phyloP scores from a whole-genome alignment of 2,329 filamentous ascomycete genomes.

The Xylariaceae sp. region DNA sequence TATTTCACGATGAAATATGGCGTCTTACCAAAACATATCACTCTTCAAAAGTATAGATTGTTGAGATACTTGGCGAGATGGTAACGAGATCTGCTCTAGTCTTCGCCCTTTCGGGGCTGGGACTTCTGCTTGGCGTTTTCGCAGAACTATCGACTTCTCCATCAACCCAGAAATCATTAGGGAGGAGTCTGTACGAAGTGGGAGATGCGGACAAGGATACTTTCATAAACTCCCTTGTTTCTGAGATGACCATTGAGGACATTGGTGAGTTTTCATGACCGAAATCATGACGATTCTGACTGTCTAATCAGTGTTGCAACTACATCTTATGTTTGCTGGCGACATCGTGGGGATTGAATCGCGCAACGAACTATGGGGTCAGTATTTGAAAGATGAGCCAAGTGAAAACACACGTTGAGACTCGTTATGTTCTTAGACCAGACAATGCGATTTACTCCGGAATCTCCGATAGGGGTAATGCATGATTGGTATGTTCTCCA shows the following conservation, averaged over 20 bases:
- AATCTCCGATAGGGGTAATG: constrained; percentile 35
- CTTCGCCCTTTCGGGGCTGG: background rate
- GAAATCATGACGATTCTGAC: background rate
- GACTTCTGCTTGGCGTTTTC: background rate
- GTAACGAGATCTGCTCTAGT: background rate
- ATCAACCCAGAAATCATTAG: background rate
- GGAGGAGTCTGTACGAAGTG: background rate
- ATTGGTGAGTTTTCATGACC: constrained; percentile 16
- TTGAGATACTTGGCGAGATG: background rate
- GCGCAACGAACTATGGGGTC: constrained; percentile 34
- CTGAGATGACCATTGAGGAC: constrained; percentile 30
- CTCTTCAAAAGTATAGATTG: background rate
- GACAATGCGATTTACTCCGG: constrained; percentile 32
- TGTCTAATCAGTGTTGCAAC: constrained; percentile 29
- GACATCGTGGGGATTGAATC: constrained; percentile 35
- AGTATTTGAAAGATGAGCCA: background rate
- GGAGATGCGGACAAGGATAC: constrained; percentile 15
- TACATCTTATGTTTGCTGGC: constrained; percentile 40
- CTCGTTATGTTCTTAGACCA: constrained; percentile 20
- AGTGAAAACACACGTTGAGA: background rate
- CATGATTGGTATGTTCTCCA: constrained; percentile 32
- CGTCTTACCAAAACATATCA: background rate
- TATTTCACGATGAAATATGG: background rate
- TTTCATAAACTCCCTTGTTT: constrained; percentile 22
- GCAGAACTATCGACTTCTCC: background rate